phyloP scores from a whole-genome alignment of 345 rosid genomes.

The Rubroshorea leprosula region DNA sequence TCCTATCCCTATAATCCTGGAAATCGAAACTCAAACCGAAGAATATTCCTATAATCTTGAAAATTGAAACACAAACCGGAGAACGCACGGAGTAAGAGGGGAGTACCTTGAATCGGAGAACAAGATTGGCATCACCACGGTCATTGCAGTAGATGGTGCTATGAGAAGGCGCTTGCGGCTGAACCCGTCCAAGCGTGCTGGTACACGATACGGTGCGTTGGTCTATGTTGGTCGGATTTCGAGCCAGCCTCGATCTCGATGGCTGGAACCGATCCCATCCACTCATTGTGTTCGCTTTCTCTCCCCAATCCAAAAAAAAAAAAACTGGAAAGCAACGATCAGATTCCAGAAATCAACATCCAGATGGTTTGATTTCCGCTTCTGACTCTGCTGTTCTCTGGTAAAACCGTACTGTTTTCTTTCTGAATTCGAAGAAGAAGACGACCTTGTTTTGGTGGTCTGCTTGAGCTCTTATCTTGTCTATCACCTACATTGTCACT shows the following conservation, averaged over 20 bases:
- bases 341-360: background rate
- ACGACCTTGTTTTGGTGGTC: constrained; percentile 38
- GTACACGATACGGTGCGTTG: constrained; percentile 48
- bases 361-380: background rate
- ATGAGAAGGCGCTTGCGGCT: constrained; percentile 87
- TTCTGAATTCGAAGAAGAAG: constrained; percentile 96
- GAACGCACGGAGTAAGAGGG: background rate
- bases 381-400: too few species aligned
- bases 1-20: constrained; percentile 2
- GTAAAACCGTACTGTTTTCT: too few species aligned
- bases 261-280: constrained; percentile 60
- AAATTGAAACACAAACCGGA: background rate
- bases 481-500: constrained; percentile 90
- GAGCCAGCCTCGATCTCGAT: constrained; percentile 38
- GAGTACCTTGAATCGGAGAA: constrained; percentile 71
- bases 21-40: too few species aligned
- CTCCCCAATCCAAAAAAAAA: constrained; percentile 19
- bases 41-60: background rate
- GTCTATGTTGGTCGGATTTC: constrained; percentile 32
- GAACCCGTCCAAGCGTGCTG: constrained; percentile 83
- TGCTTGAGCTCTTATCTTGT: constrained; percentile 48
- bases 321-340: background rate
- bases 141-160: constrained; percentile 94
- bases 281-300: constrained; percentile 34
- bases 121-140: constrained; percentile 86